Evolutionary conservation across 169 alveolate species (phyloP).

Genomic region (Babesia bigemina): DNA sequence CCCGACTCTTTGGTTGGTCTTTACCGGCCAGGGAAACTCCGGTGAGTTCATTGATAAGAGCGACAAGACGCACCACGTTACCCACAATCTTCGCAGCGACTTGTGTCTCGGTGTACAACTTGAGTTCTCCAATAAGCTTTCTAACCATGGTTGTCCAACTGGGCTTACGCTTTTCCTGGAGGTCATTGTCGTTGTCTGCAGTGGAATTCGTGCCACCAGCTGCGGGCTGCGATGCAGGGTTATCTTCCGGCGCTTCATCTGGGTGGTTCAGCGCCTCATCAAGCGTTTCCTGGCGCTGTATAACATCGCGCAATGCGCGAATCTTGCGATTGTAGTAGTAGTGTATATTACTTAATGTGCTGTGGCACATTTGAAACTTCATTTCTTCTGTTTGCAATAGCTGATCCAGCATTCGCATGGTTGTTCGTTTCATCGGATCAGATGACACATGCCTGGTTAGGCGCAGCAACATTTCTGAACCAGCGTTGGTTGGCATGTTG

Average conservation of each 20-base stretch:
- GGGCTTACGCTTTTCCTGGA: neutral
- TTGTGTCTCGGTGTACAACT: constrained; percentile 10
- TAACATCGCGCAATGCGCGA: constrained; percentile 9
- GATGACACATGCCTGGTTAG: neutral
- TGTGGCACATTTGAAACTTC: constrained; percentile 43
- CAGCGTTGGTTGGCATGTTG: constrained; percentile 53
- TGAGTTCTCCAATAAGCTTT: neutral
- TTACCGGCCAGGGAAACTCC: neutral
- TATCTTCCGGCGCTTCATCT: neutral
- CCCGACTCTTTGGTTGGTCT: constrained; percentile 5
- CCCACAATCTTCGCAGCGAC: neutral
- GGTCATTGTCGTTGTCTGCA: neutral
- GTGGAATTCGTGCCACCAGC: neutral
- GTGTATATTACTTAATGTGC: constrained; percentile 8
- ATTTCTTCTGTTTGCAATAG: constrained; percentile 18
- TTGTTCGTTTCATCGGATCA: neutral
- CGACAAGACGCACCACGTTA: neutral
- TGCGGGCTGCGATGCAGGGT: neutral
- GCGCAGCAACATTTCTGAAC: constrained; percentile 35
- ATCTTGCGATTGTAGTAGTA: constrained; percentile 29
- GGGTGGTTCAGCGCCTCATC: neutral
- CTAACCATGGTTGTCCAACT: constrained; percentile 9
- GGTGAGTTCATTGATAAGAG: constrained; percentile 9
- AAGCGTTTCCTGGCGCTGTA: constrained; percentile 7
- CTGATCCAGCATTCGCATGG: constrained; percentile 12